Evolutionary conservation across 805 yeast genomes (phyloP), one percentile per base, ranked within the genome.

Genomic region (Candida rishiriensis): DNA sequence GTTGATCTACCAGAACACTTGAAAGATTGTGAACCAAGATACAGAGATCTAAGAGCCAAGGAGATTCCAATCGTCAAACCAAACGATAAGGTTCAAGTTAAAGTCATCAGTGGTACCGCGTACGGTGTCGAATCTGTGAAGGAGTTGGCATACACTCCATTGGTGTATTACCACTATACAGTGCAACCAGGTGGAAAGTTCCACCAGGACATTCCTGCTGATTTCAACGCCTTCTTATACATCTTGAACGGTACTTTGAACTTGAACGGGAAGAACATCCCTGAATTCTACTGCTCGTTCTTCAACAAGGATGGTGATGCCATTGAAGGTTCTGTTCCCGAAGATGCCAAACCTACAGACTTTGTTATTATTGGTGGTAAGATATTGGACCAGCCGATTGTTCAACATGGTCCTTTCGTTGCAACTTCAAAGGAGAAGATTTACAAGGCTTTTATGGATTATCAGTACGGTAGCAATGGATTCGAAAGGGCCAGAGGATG

Each of bases 371-470:
- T 88, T 49, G 93, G 88, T 29, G 96, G 96, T 45, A 65, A 85
- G 60, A 75, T 76, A 16, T 68, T 87, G 44, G 76, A 86, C 53
- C 96, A 88, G 68, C 77, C 79, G 14, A 72, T 85, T 43, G 85
- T 87, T 29, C 96, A 89, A 60, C 83, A 88, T 60, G 97, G 97
- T 14, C 97, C 97, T 12, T 90, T 89, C 59, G 97, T 89, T 15
- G 91, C 86, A 49, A 77, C 85, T 8, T 67, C 83, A 17, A 72
- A 73, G 43, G 84, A 79, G 41, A 78, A 77, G 50, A 82, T 89
- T 47, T 73, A 79, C 51, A 65, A 83, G 54, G 93, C 88, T 0
- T 81, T 86, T 55, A 55, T 67, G 63, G 89, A 85, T 59, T 90
- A 84, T 61, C 91, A 84, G 63, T 61, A 66, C 40, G 83, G 79